Base-by-base conservation (phyloP, 768 basidiomycete genomes). In the Lactarius evosmus region DNA sequence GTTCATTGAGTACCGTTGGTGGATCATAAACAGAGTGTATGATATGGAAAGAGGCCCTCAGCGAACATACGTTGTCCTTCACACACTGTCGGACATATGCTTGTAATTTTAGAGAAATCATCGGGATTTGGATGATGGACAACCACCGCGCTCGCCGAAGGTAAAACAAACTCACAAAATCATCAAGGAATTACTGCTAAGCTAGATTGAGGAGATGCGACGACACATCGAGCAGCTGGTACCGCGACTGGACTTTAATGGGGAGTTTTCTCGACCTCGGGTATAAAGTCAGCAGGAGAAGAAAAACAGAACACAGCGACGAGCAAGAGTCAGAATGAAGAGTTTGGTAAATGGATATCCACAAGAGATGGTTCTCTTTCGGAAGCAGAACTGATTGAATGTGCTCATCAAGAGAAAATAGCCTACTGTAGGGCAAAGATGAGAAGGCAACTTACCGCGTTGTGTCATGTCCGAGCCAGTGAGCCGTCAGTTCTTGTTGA, bases 231-330 rank as follows among this genome's bases (percentile, higher is more conserved):
- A 96, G 72, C 83, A 92, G 27, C 72, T 96, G 61, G 73, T 95
- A 46, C 78, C 95, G 34, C 83, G 91, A 41, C 75, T 96, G 14
- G 94, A 96, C 75, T 91, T 94, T 72, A 94, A 93, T 69, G 90
- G 87, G 14, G 83, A 80, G 52, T 84, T 91, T 66, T 89, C 89
- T 17, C 82, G 62, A 22, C 71, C 68, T 67, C 70, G 70, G n/a
- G 38, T 25, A 12, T 11, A 25, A n/a, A 22, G 40, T 66, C 46
- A 68, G 65, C 14, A 29, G 19, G 11, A 9, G 11, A 54, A 33
- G 36, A 36, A 32, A 53, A 29, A 30, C 4, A 16, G 4, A 36
- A 25, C 6, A 17, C 5, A 34, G 25, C 12, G 25, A 49, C 4
- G 27, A 27, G 46, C 5, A 44, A 57, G 7, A 50, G n/a, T 67